These are phyloP conservation scores for Volvox africanus DNA, from an alignment of 139 green algal genomes.

Conservation along the genomic window DNA sequence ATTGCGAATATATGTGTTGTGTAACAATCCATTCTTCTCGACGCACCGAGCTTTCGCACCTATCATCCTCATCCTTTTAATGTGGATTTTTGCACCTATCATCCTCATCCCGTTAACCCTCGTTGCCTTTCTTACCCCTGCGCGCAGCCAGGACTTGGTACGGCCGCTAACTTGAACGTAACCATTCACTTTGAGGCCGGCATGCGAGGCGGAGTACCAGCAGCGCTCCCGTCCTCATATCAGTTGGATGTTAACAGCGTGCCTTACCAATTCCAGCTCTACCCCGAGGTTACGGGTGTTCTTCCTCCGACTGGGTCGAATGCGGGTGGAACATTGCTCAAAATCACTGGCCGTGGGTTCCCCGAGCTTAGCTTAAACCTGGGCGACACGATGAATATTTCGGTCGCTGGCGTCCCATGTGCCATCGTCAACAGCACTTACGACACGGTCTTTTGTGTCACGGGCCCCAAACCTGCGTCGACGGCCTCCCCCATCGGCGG, in stretches of 20 bases:
- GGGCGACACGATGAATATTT: conserved; percentile 2
- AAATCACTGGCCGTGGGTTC: conserved; percentile 54
- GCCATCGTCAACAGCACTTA: conserved; percentile 48
- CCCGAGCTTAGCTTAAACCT: conserved; percentile 2
- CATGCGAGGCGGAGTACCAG: conserved; percentile 39
- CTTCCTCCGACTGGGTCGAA: conserved; percentile 37
- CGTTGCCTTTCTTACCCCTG: neutral
- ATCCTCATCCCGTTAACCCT: neutral
- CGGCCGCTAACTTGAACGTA: conserved; percentile 35
- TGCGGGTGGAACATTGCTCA: conserved; percentile 45
- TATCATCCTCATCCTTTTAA: too few species aligned
- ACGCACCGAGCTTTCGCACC: too few species aligned
- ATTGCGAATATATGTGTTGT: too few species aligned
- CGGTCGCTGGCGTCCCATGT: conserved; percentile 45
- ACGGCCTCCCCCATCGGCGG: conserved; percentile 3
- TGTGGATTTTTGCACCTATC: too few species aligned
- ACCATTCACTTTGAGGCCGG: conserved; percentile 53
- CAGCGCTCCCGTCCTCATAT: neutral
- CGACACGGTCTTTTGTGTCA: conserved; percentile 39
- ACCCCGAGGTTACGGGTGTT: conserved; percentile 48
- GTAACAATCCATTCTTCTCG: too few species aligned
- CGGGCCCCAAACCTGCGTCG: neutral
- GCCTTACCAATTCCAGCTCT: conserved; percentile 62
- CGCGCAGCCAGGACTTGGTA: conserved; percentile 44
- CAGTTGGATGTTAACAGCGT: conserved; percentile 31